Evolutionary conservation across 805 yeast species (phyloP), one percentile per base, ranked within the genome.

Genomic region (Cyberlindnera maclurae): DNA sequence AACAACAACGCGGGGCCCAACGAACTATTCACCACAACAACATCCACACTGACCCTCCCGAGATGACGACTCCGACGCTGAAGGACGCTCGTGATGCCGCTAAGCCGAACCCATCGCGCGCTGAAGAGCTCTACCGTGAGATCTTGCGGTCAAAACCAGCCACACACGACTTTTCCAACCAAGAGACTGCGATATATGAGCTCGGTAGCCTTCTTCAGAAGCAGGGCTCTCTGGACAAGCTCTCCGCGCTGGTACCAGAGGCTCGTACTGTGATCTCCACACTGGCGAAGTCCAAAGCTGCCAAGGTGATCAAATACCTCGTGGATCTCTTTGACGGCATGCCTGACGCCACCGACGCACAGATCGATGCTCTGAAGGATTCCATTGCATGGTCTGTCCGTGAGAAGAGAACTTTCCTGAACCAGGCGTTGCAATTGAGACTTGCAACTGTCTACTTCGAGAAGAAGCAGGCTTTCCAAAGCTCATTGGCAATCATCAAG

Each of bases 261-360:
- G 79, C 94, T 1, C 75, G 93, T 50, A 65, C 63, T 8, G 74
- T 79, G n/a, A 79, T 88, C 69, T 75, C 80, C 39, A 73, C 75
- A 26, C 77, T 85, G 54, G 96, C 97, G 34, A 93, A 93, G 64
- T 84, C 96, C 12, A 93, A 93, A 62, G 83, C 95, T 8, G 95
- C 97, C 15, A 93, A 90, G 60, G 83, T 90, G 40, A 80, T 90
- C 49, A 82, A 81, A 52, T 71, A 77, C 30, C 69, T 93, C 55
- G 79, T 93, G 51, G 97, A 90, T 54, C 66, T 76, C 45, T 77
- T 85, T 52, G 89, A 85, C 43, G 57, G 58, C 17, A 73, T 79
- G 47, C 82, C 77, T 30, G 68, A 69, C 46, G 71, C 81, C 4
- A 60, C 79, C 34, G 88, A 82, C 47, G 63, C 76, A 26, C 94